phyloP scores from a whole-genome alignment of 2,329 filamentous ascomycete genomes.

The Talaromyces sp. region DNA sequence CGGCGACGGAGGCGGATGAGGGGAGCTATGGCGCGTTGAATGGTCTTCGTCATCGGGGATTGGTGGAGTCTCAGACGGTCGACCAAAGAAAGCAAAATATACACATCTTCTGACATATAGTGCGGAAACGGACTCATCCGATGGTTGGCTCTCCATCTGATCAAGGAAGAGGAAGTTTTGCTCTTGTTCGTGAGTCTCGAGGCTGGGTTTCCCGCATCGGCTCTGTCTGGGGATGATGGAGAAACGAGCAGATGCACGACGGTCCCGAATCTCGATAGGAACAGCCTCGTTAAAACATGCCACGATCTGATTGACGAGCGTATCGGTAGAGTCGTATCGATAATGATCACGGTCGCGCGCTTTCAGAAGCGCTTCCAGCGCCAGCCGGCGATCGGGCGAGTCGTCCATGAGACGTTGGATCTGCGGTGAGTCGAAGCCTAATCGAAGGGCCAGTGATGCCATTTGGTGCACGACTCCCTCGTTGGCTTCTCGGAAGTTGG shows the following conservation, averaged over 20 bases:
- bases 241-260: slow-evolving; percentile 17
- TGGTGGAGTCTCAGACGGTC: not conserved
- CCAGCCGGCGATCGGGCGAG: slow-evolving; percentile 24
- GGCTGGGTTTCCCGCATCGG: slow-evolving; percentile 17
- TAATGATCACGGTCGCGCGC: slow-evolving; percentile 22
- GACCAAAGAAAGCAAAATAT: slow-evolving; percentile 25
- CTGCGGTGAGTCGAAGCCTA: slow-evolving; percentile 22
- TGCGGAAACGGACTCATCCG: slow-evolving; percentile 18
- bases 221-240: slow-evolving; percentile 15
- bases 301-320: slow-evolving; percentile 18
- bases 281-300: slow-evolving; percentile 21
- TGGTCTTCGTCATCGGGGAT: not conserved
- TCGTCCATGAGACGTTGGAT: slow-evolving; percentile 20
- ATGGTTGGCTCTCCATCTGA: slow-evolving; percentile 15
- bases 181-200: slow-evolving; percentile 17
- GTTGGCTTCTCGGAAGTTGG: slow-evolving; percentile 19
- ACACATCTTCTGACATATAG: slow-evolving; percentile 22
- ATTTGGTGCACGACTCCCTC: slow-evolving; percentile 21
- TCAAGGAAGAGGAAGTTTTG: slow-evolving; percentile 24
- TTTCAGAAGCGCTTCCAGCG: slow-evolving; percentile 22
- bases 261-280: slow-evolving; percentile 6
- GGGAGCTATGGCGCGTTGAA: not conserved
- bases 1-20: not conserved
- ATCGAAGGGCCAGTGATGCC: slow-evolving; percentile 20
- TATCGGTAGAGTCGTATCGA: slow-evolving; percentile 19